Evolutionary conservation across 1,284 basidiomycete genomes (phyloP), one percentile per base, ranked within the genome.

Genomic region (Tilletiaria anomala): DNA sequence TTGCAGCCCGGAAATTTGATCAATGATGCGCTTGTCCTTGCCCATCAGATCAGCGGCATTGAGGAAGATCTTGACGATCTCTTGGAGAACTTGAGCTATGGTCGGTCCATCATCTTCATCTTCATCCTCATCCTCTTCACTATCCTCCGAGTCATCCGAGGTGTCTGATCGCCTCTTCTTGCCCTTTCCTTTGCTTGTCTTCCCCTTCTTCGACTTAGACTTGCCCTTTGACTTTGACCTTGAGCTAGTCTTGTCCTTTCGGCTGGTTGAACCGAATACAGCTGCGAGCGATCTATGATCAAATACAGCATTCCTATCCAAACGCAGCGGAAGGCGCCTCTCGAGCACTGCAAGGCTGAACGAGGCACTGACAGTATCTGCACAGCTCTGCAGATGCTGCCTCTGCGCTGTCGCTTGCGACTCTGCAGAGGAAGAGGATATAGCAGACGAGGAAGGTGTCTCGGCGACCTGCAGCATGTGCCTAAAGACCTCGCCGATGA

Each of bases 401-500:
- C n/a, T n/a, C n/a, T n/a, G n/a, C n/a, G n/a, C n/a, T 29, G 8
- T n/a, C 26, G 26, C 26, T 8, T 29, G 10, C 26, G n/a, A 8
- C n/a, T 29, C 26, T n/a, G 26, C 26, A 8, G 26, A 8, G 10
- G 26, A 39, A n/a, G n/a, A n/a, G n/a, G n/a, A n/a, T n/a, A n/a
- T n/a, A n/a, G n/a, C n/a, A n/a, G n/a, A n/a, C n/a, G n/a, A n/a
- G n/a, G n/a, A n/a, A n/a, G n/a, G n/a, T n/a, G n/a, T n/a, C 24
- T 53, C 49, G 19, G 53, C 53, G 0, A 53, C 44, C 1, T 45
- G 31, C 21, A 61, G 50, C 47, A 61, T 55, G 16, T 48, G 45
- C n/a, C 54, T 53, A 32, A 64, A 56, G n/a, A 64, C 42, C 39
- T 63, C 54, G n/a, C 53, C 57, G 2, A 51, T 48, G 10, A 45